phyloP scores from a whole-genome alignment of 225 moss, liverwort and hornwort species.

The Anthoceros angustus region DNA sequence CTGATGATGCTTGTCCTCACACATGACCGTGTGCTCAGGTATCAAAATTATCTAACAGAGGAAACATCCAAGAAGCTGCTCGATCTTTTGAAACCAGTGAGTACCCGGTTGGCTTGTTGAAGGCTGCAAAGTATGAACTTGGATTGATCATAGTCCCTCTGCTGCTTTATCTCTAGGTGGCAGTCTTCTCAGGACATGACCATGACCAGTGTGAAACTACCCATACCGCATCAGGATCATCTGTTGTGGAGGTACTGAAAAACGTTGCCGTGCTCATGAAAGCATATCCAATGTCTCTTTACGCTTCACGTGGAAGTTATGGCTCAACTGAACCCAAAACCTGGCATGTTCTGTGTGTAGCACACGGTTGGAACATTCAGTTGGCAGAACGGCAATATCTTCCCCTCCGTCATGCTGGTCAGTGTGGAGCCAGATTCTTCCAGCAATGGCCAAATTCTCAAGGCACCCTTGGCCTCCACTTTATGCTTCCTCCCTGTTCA shows the following conservation, averaged over 20 bases:
- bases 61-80: slow-evolving; percentile 40
- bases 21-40: slow-evolving; percentile 20
- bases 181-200: slow-evolving; percentile 62
- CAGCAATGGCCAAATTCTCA: slow-evolving; percentile 11
- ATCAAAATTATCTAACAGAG: slow-evolving; percentile 40
- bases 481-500: slow-evolving; percentile 62
- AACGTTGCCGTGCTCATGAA: background rate
- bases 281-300: background rate
- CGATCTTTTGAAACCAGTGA: slow-evolving; percentile 47
- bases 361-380: slow-evolving; percentile 71
- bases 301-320: background rate
- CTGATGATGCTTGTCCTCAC: background rate
- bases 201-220: slow-evolving; percentile 41
- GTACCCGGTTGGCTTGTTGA: slow-evolving; percentile 3
- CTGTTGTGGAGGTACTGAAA: slow-evolving; percentile 38
- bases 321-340: background rate
- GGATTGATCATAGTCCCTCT: background rate
- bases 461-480: slow-evolving; percentile 23
- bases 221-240: slow-evolving; percentile 24
- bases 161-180: slow-evolving; percentile 21
- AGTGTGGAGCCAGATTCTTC: slow-evolving; percentile 25
- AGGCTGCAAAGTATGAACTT: background rate
- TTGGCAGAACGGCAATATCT: slow-evolving; percentile 61
- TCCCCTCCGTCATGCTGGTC: slow-evolving; percentile 58
- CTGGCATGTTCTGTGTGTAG: slow-evolving; percentile 16